Conservation (phyloP, 495 filamentous ascomycete genomes). For the Xylaria venustula region DNA sequence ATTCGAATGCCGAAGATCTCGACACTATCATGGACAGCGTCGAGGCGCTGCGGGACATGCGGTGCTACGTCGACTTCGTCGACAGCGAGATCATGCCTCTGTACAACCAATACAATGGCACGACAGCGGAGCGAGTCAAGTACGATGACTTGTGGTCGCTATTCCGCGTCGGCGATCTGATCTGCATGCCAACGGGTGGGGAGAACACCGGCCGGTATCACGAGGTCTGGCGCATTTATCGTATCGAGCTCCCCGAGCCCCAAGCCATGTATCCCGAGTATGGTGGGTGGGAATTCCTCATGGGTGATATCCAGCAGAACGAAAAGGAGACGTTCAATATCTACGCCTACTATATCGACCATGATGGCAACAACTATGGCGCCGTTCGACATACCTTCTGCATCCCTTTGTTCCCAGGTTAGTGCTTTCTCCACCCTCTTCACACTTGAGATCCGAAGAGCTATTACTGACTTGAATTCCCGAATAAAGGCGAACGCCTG, state of each 20-base stretch:
- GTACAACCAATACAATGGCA: conserved; percentile 24
- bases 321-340: conserved; percentile 29
- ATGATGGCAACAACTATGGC: conserved; percentile 58
- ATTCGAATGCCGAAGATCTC: conserved; percentile 28
- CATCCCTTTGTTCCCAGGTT: conserved; percentile 47
- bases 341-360: conserved; percentile 53
- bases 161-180: conserved; percentile 35
- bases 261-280: conserved; percentile 17
- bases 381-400: conserved; percentile 37
- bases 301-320: conserved; percentile 21
- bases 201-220: conserved; percentile 25
- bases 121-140: conserved; percentile 20
- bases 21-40: conserved; percentile 31
- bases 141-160: conserved; percentile 39
- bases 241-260: conserved; percentile 22
- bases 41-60: conserved; percentile 31
- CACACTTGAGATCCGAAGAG: no score
- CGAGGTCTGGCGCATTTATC: conserved; percentile 33
- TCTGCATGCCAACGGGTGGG: conserved; percentile 29
- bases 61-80: conserved; percentile 36
- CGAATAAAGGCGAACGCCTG: conserved; percentile 39
- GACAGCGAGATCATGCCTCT: conserved; percentile 36
- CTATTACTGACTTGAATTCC: background rate
- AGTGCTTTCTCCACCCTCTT: no score
- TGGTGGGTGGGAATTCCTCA: conserved; percentile 26